These are phyloP conservation scores for Mercurialis annua DNA, from an alignment of 345 rosid genomes.

Conservation along the genomic window DNA sequence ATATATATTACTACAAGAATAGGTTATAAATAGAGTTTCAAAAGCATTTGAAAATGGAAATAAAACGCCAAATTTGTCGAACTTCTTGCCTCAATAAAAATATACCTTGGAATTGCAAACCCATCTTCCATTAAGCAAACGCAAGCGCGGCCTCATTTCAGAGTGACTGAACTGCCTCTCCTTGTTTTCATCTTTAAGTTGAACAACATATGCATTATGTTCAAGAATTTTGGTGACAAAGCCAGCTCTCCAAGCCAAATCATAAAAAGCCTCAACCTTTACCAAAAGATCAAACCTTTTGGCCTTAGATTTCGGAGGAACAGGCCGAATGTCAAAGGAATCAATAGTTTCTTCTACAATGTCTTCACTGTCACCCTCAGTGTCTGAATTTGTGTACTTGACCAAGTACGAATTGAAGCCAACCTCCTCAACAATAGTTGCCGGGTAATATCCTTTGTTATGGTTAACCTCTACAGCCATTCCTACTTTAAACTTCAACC, in stretches of 20 bases:
- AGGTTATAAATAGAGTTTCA: not conserved
- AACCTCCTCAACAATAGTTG: conserved; percentile 11
- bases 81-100: not conserved
- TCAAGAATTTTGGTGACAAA: conserved; percentile 6
- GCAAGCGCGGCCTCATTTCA: conserved; percentile 6
- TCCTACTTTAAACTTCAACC: conserved; percentile 7
- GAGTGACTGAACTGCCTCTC: conserved; percentile 3
- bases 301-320: not conserved
- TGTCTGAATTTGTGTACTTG: not conserved
- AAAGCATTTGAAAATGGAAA: not conserved
- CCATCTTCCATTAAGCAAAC: conserved; percentile 1
- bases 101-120: not conserved
- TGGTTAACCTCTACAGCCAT: conserved; percentile 13
- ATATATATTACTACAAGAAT: not conserved
- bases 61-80: too few species aligned
- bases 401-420: conserved; percentile 17
- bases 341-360: not conserved
- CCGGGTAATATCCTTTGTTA: not conserved
- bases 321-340: conserved; percentile 13
- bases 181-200: not conserved
- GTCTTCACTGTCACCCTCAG: not conserved
- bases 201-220: not conserved
- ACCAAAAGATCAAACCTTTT: conserved; percentile 6
- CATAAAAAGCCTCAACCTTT: conserved; percentile 4
- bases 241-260: conserved; percentile 11